Conservation (phyloP, 345 rosid genomes). For the Eucalyptus sp. region DNA sequence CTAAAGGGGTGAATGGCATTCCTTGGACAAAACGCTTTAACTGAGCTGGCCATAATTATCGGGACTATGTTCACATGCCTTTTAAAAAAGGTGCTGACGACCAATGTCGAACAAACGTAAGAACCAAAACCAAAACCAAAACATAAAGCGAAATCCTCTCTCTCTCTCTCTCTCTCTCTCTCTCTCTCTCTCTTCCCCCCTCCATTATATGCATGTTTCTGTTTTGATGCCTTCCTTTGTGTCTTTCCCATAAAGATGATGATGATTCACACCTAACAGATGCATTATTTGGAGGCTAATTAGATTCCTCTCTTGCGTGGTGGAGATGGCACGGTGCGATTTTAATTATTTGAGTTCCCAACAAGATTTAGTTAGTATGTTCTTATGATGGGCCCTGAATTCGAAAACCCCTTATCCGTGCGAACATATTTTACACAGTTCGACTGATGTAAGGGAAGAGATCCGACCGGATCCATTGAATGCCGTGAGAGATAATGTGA, state of each 20-base stretch:
- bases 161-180: background rate
- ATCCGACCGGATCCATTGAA: background rate
- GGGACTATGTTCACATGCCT: background rate
- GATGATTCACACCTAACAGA: background rate
- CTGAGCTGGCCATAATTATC: background rate
- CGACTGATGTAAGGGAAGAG: background rate
- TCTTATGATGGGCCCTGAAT: too few relatives aligned
- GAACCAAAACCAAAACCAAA: background rate
- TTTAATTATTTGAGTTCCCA: background rate
- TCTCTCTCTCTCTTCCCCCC: background rate
- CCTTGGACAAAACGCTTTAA: background rate
- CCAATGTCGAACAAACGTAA: background rate
- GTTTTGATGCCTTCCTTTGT: background rate
- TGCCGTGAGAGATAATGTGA: background rate
- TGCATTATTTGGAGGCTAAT: background rate
- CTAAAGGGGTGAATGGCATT: background rate
- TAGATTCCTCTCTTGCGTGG: background rate
- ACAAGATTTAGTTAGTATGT: background rate
- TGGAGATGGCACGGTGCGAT: background rate
- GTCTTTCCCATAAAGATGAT: background rate
- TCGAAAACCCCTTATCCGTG: background rate
- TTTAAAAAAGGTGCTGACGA: background rate
- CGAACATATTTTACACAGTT: background rate
- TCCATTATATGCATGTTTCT: background rate
- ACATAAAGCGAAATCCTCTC: background rate